Evolutionary conservation across 2,329 filamentous ascomycete species (phyloP).

Genomic region (Pestalotiopsis sp.): DNA sequence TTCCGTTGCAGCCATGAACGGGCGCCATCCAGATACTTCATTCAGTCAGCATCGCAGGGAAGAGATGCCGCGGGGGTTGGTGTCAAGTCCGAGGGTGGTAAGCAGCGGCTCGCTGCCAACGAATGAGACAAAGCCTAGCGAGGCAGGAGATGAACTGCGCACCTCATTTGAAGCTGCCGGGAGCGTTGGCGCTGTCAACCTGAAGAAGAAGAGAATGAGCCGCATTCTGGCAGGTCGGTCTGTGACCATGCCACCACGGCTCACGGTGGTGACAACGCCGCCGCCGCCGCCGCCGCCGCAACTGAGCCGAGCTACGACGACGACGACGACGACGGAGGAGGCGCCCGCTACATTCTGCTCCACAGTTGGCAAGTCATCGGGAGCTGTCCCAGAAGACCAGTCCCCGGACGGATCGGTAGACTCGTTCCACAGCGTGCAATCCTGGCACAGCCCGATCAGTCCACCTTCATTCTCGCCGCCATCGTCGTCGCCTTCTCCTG

Average conservation of each 20-base stretch:
- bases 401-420: conserved; percentile 49
- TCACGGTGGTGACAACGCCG: conserved; percentile 42
- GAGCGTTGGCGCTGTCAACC: conserved; percentile 25
- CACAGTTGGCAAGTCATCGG: conserved; percentile 17
- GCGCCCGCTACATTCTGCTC: conserved; percentile 22
- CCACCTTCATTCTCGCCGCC: conserved; percentile 46
- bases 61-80: neutral
- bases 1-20: too few relatives aligned
- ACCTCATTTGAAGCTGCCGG: conserved; percentile 29
- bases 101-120: neutral
- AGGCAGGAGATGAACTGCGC: conserved; percentile 18
- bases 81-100: neutral
- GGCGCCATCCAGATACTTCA: too few relatives aligned
- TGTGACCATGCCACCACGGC: conserved; percentile 38
- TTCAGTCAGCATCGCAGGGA: neutral
- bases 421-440: conserved; percentile 55
- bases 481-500: conserved; percentile 33
- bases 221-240: conserved; percentile 34
- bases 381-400: conserved; percentile 26
- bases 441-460: conserved; percentile 48
- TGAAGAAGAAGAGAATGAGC: conserved; percentile 27
- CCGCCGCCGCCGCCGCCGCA: conserved; percentile 42
- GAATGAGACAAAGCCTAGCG: conserved; percentile 10
- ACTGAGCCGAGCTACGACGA: conserved; percentile 13
- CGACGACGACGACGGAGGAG: conserved; percentile 15